A percentile compares a stretch with the other conserved stretches of the same genome.
phyloP scores from a whole-genome alignment of 2,329 filamentous ascomycete genomes.

The Aspergillus pseudoviridinutans region DNA sequence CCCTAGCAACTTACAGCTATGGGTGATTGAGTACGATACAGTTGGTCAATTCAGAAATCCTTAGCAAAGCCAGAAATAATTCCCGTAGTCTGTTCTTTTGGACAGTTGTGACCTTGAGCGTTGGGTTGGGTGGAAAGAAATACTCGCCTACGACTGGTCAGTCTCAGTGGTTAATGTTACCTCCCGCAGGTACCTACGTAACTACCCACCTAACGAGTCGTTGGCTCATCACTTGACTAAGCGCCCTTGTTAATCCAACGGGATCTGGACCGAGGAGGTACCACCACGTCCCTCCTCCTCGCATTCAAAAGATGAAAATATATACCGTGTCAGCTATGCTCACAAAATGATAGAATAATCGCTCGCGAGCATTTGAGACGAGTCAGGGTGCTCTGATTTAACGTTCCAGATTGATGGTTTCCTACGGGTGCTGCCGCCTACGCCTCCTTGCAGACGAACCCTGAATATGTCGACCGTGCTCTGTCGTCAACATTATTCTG shows the following conservation, averaged over 20 bases:
- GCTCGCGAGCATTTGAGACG: not conserved
- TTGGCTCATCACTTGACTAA: slow-evolving; percentile 1
- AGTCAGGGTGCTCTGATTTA: not conserved
- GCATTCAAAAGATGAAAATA: not conserved
- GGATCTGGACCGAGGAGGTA: slow-evolving; percentile 9
- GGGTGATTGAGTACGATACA: not conserved
- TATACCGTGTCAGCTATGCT: not conserved
- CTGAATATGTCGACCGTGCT: slow-evolving; percentile 22
- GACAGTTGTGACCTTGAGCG: not conserved
- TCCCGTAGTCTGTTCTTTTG: not conserved
- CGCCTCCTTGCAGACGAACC: slow-evolving; percentile 10
- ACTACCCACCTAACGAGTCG: not conserved
- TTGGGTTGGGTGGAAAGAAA: not conserved
- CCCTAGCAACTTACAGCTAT: not conserved
- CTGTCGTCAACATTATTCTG: slow-evolving; percentile 8
- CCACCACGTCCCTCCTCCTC: slow-evolving; percentile 3
- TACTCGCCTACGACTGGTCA: not conserved
- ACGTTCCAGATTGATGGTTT: slow-evolving; percentile 6
- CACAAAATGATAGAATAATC: not conserved
- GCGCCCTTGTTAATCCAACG: slow-evolving; percentile 6
- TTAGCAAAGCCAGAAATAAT: not conserved
- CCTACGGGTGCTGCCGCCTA: slow-evolving; percentile 4
- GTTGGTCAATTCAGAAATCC: not conserved
- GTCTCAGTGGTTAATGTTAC: slow-evolving; percentile 1
- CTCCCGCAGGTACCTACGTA: not conserved